Percentiles rank a stretch among this genome's conserved stretches.
Evolutionary conservation across 2,329 filamentous ascomycete genomes (phyloP).

Genomic region (Aspergillus sp.): DNA sequence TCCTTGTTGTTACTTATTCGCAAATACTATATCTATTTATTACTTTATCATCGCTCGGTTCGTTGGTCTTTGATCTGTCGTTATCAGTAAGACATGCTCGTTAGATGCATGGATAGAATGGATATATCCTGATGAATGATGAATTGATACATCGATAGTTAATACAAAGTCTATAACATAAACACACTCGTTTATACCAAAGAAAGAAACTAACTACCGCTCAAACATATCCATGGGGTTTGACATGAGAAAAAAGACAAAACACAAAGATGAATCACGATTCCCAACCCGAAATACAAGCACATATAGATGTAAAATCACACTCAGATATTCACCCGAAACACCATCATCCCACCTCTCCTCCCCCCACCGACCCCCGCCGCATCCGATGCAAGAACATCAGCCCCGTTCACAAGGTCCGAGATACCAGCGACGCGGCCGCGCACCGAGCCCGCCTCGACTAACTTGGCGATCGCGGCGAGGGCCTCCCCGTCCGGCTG

Average conservation of each 20-base stretch:
- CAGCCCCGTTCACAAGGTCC: constrained; percentile 34
- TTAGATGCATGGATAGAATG: too few species aligned
- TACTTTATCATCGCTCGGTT: background rate
- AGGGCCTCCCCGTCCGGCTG: constrained; percentile 36
- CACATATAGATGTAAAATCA: background rate
- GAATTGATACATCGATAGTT: too few species aligned
- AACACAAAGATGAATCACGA: background rate
- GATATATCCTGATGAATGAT: too few species aligned
- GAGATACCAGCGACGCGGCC: constrained; percentile 35
- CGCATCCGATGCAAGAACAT: constrained; percentile 33
- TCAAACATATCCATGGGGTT: background rate
- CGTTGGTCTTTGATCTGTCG: background rate
- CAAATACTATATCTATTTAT: too few species aligned
- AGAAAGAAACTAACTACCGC: too few species aligned
- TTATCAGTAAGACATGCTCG: too few species aligned
- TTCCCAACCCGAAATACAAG: background rate
- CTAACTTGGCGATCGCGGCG: constrained; percentile 33
- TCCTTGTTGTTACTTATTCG: background rate
- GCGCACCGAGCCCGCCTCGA: constrained; percentile 34
- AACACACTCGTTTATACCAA: too few species aligned
- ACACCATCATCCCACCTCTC: constrained; percentile 33
- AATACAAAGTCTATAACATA: too few species aligned
- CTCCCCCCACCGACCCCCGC: constrained; percentile 27
- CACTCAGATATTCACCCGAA: constrained; percentile 29
- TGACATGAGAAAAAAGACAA: background rate